These are phyloP conservation scores for Aspergillus fumigatus DNA, from an alignment of 2,329 filamentous ascomycete genomes.

Conservation along the genomic window DNA sequence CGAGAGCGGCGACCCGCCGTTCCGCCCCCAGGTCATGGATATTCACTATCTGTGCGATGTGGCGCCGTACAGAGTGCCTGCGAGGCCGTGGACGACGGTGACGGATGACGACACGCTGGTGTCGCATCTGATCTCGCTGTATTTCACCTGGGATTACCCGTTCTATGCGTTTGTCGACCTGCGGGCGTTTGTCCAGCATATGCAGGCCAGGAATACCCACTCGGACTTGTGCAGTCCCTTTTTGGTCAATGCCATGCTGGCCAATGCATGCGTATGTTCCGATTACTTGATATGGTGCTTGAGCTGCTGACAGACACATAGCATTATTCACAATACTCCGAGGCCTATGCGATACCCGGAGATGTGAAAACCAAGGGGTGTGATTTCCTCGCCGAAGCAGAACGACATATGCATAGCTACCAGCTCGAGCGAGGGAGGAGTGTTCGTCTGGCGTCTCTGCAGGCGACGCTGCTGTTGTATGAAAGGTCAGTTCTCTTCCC, in stretches of 20 bases:
- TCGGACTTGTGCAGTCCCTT: slow-evolving; percentile 74
- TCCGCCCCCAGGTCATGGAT: slow-evolving; percentile 23
- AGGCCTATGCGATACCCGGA: slow-evolving; percentile 21
- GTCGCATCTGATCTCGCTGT: slow-evolving; percentile 80
- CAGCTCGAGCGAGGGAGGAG: slow-evolving; percentile 9
- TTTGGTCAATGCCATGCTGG: slow-evolving; percentile 80
- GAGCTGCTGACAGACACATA: slow-evolving; percentile 1
- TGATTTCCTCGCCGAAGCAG: slow-evolving; percentile 24
- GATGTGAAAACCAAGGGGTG: slow-evolving; percentile 23
- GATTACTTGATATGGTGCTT: background rate
- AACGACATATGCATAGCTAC: slow-evolving; percentile 13
- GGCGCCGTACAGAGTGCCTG: slow-evolving; percentile 21
- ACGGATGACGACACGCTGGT: slow-evolving; percentile 71
- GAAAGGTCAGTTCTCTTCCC: slow-evolving; percentile 15
- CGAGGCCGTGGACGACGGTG: slow-evolving; percentile 68
- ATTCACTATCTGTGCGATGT: slow-evolving; percentile 22
- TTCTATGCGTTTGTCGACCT: slow-evolving; percentile 77
- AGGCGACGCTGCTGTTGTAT: slow-evolving; percentile 23
- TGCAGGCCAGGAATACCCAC: slow-evolving; percentile 31
- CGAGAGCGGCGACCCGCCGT: slow-evolving; percentile 15
- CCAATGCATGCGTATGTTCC: slow-evolving; percentile 36
- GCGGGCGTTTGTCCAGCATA: slow-evolving; percentile 63
- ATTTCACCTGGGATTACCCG: slow-evolving; percentile 92
- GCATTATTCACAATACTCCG: slow-evolving; percentile 26
- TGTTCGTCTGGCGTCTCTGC: slow-evolving; percentile 17